Evolutionary conservation across 2,329 filamentous ascomycete genomes (phyloP).

Genomic region (Aspergillus awamori): DNA sequence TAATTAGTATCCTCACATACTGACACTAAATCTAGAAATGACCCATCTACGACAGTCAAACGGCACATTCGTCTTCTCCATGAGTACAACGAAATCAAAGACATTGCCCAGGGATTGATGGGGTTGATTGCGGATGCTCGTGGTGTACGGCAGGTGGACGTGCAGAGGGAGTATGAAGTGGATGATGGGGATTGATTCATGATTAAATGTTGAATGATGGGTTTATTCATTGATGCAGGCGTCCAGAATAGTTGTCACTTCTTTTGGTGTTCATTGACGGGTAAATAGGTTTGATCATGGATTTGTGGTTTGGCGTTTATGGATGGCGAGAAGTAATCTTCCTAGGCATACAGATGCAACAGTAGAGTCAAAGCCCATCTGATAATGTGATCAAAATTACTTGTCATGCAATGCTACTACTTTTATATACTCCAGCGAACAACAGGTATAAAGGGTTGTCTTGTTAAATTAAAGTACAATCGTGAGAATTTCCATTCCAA

Average conservation of each 20-base stretch:
- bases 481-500: not conserved
- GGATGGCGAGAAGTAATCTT: not conserved
- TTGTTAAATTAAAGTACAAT: not conserved
- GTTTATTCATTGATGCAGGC: not conserved
- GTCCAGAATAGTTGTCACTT: not conserved
- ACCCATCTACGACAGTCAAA: constrained; percentile 59
- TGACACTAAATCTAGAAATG: constrained; percentile 26
- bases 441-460: not conserved
- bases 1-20: not conserved
- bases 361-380: not conserved
- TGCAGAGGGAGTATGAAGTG: constrained; percentile 46
- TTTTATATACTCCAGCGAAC: not conserved
- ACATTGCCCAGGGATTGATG: constrained; percentile 67
- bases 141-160: constrained; percentile 55
- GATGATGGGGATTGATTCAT: constrained; percentile 37
- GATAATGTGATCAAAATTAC: not conserved
- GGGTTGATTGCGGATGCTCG: constrained; percentile 68
- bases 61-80: constrained; percentile 67
- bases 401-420: not conserved
- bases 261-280: not conserved
- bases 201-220: not conserved
- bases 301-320: not conserved
- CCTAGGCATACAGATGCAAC: not conserved
- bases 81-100: constrained; percentile 71
- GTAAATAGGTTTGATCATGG: not conserved